These are phyloP conservation scores for Actinomortierella ambigua DNA, from an alignment of 371 early-diverging fungal genomes.

Conservation along the genomic window DNA sequence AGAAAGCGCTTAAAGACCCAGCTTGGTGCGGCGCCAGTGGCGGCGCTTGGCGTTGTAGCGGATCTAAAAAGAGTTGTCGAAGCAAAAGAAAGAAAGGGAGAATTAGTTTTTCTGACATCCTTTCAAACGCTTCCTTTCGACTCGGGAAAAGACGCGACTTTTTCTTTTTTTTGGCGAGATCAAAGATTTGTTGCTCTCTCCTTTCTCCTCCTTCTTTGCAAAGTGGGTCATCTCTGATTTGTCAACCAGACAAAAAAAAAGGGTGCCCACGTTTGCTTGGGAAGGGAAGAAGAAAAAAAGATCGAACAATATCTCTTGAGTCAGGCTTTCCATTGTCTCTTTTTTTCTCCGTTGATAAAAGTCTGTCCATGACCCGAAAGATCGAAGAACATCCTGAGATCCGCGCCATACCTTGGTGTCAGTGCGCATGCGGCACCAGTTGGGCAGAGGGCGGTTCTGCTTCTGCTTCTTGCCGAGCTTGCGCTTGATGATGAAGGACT, in stretches of 20 bases:
- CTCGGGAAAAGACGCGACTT: too few relatives aligned
- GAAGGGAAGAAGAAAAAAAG: too few relatives aligned
- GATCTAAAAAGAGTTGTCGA: conserved; percentile 31
- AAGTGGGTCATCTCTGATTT: too few relatives aligned
- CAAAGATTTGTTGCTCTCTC: too few relatives aligned
- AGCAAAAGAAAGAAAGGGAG: background rate
- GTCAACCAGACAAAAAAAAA: too few relatives aligned
- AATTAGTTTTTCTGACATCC: too few relatives aligned
- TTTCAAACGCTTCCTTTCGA: too few relatives aligned
- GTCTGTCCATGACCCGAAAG: background rate
- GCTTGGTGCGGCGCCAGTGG: conserved; percentile 99
- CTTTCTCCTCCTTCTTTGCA: too few relatives aligned
- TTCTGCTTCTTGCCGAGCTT: conserved; percentile 97
- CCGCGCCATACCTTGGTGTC: conserved; percentile 91
- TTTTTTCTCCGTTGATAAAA: background rate
- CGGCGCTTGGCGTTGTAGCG: conserved; percentile 98
- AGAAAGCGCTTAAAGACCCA: conserved; percentile 74
- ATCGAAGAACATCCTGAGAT: background rate
- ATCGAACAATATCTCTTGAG: too few relatives aligned
- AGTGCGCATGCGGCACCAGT: conserved; percentile 96
- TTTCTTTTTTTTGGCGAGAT: too few relatives aligned
- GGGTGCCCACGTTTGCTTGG: too few relatives aligned
- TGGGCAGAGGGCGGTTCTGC: conserved; percentile 98
- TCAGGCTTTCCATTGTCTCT: background rate
- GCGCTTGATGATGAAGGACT: conserved; percentile 97